Percentiles rank a stretch among this genome's conserved stretches.
Evolutionary conservation across 2,329 filamentous ascomycete genomes (phyloP).

Genomic region (Colletotrichum sp.): DNA sequence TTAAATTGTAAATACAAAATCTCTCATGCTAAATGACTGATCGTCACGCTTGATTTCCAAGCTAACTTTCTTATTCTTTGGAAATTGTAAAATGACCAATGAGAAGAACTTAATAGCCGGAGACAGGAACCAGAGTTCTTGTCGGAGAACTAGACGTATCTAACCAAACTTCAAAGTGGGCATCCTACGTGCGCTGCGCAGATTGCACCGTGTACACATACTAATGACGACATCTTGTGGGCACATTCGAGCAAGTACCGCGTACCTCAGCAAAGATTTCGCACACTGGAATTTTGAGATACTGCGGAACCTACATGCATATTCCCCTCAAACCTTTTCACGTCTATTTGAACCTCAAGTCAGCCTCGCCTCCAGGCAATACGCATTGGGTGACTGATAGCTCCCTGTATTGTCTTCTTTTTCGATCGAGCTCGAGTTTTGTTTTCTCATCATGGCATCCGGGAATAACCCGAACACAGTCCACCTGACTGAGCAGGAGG

Average conservation of each 20-base stretch:
- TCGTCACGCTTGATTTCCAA: no score
- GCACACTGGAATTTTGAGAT: not conserved
- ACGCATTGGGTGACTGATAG: no score
- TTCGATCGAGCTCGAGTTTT: rapidly evolving
- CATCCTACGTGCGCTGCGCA: no score
- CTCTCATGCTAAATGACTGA: no score
- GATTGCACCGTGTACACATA: not conserved
- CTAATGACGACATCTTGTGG: not conserved
- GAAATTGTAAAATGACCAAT: no score
- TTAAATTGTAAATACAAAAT: no score
- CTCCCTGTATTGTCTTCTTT: not conserved
- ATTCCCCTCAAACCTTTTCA: not conserved
- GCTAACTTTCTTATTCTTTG: no score
- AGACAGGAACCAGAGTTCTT: no score
- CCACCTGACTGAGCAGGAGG: slow-evolving; percentile 35
- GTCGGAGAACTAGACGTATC: no score
- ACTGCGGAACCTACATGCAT: not conserved
- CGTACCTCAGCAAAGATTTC: not conserved
- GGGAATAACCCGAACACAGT: slow-evolving; percentile 27
- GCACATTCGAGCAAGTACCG: not conserved
- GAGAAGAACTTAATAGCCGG: no score
- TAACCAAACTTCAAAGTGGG: no score
- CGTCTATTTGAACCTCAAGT: not conserved
- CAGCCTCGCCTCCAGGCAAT: not conserved
- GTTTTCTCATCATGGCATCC: not conserved